Base-by-base conservation (phyloP, 345 rosid species). In the Ricinus communis region DNA sequence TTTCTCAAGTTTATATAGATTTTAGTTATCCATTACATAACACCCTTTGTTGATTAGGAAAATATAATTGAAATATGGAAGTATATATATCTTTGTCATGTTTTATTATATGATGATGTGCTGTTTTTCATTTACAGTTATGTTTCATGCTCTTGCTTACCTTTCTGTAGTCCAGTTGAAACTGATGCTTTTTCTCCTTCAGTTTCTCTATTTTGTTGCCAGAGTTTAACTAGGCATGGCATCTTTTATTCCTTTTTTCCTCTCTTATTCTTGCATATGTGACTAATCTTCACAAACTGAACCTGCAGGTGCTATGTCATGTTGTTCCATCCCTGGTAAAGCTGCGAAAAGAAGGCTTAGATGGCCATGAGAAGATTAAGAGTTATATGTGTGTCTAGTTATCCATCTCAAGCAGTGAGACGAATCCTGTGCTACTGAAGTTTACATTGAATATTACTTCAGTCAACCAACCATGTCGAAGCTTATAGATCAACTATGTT, bases 341-440 rank as follows among this genome's bases (percentile, higher is more conserved):
- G 87, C 86, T 91, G 78, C 83, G 97, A 69, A 91, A 94, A 80
- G 97, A 94, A 90, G 98, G 98, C 79, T 85, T 94, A 78, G 98
- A 91, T 82, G 98, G 91, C 56, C 87, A 88, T 1, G 97, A 94
- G 90, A 91, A 88, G 92, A 91, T 94, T 77, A 94, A 94, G 94
- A 86, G 97, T 84, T 91, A 91, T 86, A 94, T 94, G 98, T 94
- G 88, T 88, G 98, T 91, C 79, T 89, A 82, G 82, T 85, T 81
- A 78, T 85, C 72, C 80, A 72, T 84, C 87, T 93, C 85, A 80
- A 81, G 88, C 87, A 76, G 90, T 83, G 87, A 87, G 87, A 89
- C 67, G 54, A 84, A 77, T 73, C 83, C 81, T 82, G 47, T 79
- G 79, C 81, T 75, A 74, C 72, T 59, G 64, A 76, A 40, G 73